Conservation (phyloP, 129 eudicot genomes). For the Artemisia annua region DNA sequence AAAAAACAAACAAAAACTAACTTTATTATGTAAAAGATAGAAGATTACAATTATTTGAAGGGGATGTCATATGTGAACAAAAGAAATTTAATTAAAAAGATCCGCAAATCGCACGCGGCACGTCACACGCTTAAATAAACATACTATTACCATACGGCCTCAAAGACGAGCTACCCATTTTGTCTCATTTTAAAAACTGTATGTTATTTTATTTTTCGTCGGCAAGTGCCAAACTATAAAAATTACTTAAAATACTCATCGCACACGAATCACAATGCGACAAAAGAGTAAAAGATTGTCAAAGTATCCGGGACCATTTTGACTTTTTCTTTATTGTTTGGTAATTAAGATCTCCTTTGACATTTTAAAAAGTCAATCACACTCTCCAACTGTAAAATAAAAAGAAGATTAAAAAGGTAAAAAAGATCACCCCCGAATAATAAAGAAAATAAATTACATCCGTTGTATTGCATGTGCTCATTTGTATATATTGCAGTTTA, state of each 20-base stretch:
- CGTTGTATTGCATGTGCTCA: not conserved
- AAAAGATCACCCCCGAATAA: not conserved
- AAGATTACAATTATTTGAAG: too few relatives aligned
- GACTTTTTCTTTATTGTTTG: constrained; percentile 26
- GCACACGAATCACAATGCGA: constrained; percentile 19
- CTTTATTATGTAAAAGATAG: too few relatives aligned
- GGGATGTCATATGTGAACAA: too few relatives aligned
- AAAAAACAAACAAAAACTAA: too few relatives aligned
- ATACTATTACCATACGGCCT: constrained; percentile 21
- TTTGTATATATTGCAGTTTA: constrained; percentile 4
- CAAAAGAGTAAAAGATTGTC: constrained; percentile 21
- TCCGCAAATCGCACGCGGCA: too few relatives aligned
- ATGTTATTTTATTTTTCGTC: constrained; percentile 22
- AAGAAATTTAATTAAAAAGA: too few relatives aligned
- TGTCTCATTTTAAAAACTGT: constrained; percentile 15
- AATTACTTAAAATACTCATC: constrained; percentile 16
- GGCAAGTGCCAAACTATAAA: constrained; percentile 20
- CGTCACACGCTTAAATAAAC: not conserved
- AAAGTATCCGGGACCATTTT: constrained; percentile 28
- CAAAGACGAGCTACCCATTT: constrained; percentile 24
- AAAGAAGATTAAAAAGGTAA: not conserved
- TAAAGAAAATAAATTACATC: constrained; percentile 1
- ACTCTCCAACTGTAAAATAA: constrained; percentile 22
- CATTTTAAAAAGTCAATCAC: constrained; percentile 63
- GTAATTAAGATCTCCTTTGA: constrained; percentile 44